A percentile compares a stretch with the other conserved stretches of the same genome.
These are phyloP conservation scores for Wickerhamomyces ciferrii DNA, from an alignment of 805 yeast species.

Conservation along the genomic window DNA sequence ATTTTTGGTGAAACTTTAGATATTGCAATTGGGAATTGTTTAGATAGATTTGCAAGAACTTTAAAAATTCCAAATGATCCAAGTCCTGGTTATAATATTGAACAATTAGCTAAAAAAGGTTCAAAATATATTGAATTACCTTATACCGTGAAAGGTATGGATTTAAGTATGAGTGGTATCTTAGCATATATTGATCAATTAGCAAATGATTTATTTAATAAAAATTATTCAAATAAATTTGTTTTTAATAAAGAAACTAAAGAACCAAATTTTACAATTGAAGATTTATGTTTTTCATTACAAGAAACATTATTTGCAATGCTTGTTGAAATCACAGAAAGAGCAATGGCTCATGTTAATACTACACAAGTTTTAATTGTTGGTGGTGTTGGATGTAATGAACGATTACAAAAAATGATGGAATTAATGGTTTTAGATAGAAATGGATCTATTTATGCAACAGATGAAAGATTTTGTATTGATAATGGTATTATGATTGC, in stretches of 20 bases:
- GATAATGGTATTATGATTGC: conserved; percentile 99
- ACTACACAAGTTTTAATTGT: conserved; percentile 87
- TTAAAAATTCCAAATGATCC: conserved; percentile 87
- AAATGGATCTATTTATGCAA: conserved; percentile 85
- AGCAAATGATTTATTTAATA: conserved; percentile 66
- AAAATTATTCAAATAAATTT: conserved; percentile 28
- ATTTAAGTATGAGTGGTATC: conserved; percentile 93
- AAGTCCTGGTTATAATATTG: conserved; percentile 96
- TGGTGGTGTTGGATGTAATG: conserved; percentile 98
- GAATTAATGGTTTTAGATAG: conserved; percentile 87
- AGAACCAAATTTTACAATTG: conserved; percentile 57
- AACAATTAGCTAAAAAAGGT: conserved; percentile 80
- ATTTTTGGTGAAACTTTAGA: conserved; percentile 99
- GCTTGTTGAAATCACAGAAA: conserved; percentile 95
- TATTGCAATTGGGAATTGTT: conserved; percentile 95
- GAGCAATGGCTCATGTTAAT: conserved; percentile 97
- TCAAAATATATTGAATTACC: conserved; percentile 66
- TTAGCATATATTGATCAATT: conserved; percentile 77
- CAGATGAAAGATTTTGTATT: conserved; percentile 95
- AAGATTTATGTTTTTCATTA: conserved; percentile 86
- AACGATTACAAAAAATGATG: conserved; percentile 94
- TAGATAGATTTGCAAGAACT: conserved; percentile 93
- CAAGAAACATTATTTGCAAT: conserved; percentile 93
- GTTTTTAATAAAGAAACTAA: conserved; percentile 32
- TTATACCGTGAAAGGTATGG: conserved; percentile 98